Percentiles rank a stretch among this genome's conserved stretches.
Conservation (phyloP, 441 rosid species). For the Erysimum cheiri region DNA sequence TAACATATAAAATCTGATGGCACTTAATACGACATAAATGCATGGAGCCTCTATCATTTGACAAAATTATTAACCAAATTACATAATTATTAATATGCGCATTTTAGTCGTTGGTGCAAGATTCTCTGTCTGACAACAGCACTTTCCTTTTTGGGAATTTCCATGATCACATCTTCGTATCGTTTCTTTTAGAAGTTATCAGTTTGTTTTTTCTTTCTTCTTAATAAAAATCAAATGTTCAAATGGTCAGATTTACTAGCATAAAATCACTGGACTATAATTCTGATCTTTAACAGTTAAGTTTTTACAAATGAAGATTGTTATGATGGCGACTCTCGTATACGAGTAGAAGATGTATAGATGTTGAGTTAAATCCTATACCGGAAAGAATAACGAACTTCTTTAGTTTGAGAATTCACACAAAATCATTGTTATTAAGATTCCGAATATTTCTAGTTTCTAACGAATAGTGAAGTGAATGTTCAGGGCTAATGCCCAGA, state of each 20-base stretch:
- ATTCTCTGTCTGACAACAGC: background rate
- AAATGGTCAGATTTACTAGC: too few relatives aligned
- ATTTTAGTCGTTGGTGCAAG: slow-evolving; percentile 11
- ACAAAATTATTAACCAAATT: slow-evolving; percentile 1
- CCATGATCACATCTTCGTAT: background rate
- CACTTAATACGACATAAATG: slow-evolving; percentile 1
- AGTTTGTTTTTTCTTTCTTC: too few relatives aligned
- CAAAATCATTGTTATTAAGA: background rate
- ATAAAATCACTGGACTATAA: too few relatives aligned
- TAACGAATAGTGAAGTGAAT: slow-evolving; percentile 2
- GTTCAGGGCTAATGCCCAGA: slow-evolving; percentile 1
- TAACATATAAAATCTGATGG: slow-evolving; percentile 9
- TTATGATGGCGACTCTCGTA: background rate
- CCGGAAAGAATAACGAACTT: background rate
- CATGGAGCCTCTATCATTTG: slow-evolving; percentile 21
- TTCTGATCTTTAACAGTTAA: background rate
- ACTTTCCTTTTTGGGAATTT: slow-evolving; percentile 7
- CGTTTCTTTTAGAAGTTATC: background rate
- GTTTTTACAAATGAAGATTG: background rate
- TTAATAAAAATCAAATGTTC: too few relatives aligned
- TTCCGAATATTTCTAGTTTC: background rate
- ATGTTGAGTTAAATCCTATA: background rate
- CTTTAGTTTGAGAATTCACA: background rate
- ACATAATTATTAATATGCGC: background rate
- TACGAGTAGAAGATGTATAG: background rate